Evolutionary conservation across 176 grass and related monocot species (phyloP).

Genomic region (Zoysia pacifica): DNA sequence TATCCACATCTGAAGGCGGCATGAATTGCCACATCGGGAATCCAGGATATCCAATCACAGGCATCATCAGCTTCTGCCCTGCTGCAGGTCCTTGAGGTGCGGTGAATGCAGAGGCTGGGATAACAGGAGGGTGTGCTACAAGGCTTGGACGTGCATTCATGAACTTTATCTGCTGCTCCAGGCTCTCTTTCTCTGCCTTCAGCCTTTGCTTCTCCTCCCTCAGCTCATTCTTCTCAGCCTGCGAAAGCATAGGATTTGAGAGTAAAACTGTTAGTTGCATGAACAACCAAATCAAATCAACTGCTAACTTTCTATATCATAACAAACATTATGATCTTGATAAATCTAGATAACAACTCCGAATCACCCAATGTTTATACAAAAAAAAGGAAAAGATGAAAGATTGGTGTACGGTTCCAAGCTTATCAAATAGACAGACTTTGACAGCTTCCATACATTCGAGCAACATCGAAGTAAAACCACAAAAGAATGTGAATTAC

Average conservation of each 20-base stretch:
- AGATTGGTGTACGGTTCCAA: background rate
- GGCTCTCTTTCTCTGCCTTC: conserved; percentile 87
- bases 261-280: background rate
- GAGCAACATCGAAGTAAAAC: background rate
- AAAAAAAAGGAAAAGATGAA: background rate
- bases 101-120: conserved; percentile 64
- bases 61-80: conserved; percentile 90
- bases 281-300: background rate
- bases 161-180: conserved; percentile 90
- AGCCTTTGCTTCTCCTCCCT: conserved; percentile 89
- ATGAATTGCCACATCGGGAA: conserved; percentile 99
- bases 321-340: background rate
- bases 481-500: background rate
- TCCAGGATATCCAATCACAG: conserved; percentile 79
- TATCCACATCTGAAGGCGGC: conserved; percentile 84
- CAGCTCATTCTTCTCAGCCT: conserved; percentile 94
- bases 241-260: conserved; percentile 30
- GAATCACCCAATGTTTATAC: background rate
- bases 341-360: background rate
- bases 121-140: conserved; percentile 60
- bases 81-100: conserved; percentile 48
- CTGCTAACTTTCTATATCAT: background rate
- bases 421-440: background rate
- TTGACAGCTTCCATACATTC: background rate
- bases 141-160: conserved; percentile 57